Base-by-base conservation (phyloP, 805 yeast species). In the Candida methanosorbosa region DNA sequence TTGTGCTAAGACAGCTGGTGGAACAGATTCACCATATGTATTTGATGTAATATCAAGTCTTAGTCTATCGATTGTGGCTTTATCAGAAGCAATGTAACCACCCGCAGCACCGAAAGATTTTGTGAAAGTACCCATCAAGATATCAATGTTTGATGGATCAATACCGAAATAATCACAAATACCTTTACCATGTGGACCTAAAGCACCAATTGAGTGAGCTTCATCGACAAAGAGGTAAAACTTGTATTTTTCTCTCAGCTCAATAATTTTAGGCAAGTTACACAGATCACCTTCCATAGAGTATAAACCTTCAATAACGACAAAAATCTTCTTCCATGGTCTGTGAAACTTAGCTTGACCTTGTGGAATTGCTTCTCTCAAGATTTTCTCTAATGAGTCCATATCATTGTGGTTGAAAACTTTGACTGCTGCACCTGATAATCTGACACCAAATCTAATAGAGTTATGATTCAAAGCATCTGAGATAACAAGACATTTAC, bases 91-190 rank as follows among this genome's bases (percentile, higher is more conserved):
- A 43, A 92, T 65, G 56, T 92, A 92, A 31, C 98, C 99, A 52
- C 99, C 99, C 28, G 97, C 86, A 14, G 98, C 97, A 56, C 99
- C 98, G 57, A 92, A 92, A 2, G 96, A 85, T 61, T 92, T 92
- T 34, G 98, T 94, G 38, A 92, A 73, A 7, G 99, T 92, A 33
- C 99, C 99, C 99, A 92, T 92, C 45, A 92, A 62, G 42, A 92
- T 64, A 61, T 92, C 99, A 38, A 92, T 67, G 29, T 74, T 74
- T 11, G 62, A 55, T 27, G 97, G 90, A 43, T 77, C 71, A 32
- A 92, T 74, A 36, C 80, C 81, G 57, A 83, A 92, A 61, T 85
- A 84, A 52, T 92, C 97, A 64, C 97, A 88, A 25, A 92, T 81
- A 52, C 99, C 99, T 52, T 83, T 78, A 30, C 98, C 98, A 34